Evolutionary conservation across 441 rosid genomes (phyloP), one percentile per base, ranked within the genome.

Genomic region (Mallotus repandus): DNA sequence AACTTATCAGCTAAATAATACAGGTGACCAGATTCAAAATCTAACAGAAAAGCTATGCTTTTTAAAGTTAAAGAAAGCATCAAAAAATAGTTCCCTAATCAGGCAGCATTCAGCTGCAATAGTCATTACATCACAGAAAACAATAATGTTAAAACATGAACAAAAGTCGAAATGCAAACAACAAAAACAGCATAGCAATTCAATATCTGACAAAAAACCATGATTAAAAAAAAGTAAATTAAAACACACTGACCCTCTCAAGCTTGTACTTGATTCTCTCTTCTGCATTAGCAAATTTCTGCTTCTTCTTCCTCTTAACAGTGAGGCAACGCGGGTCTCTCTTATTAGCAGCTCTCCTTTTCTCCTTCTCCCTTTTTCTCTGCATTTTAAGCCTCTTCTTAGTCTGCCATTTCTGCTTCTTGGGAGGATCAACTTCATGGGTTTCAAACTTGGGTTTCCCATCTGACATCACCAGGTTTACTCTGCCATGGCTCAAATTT

Each of bases 401-500:
- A 29, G 84, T 89, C 80, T 77, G 76, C 94, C 96, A 91, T 66
- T 93, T 93, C 74, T 88, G 86, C 84, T 90, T 93, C 86, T 85
- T 90, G 0, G 98, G 97, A 85, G 99, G 92, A 68, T 88, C 89
- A 4, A 83, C 72, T 74, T 89, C 88, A 50, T 81, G 86, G 5
- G 82, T 89, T 81, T 90, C 96, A 68, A 96, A 92, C 84, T 89
- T 90, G 25, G 96, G 92, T 80, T 96, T 92, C 76, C 99, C 99
- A 59, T 90, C 71, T 18, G 94, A 89, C 78, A 91, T 87, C 82
- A 96, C 97, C 63, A 96, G 73, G 73, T 81, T 90, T 76, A 96
- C 93, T 0, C 83, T 77, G 38, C 97, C 98, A 52, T 87, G 87
- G 73, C 92, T 90, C 64, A 77, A 83, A 61, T 77, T 80, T 83